Evolutionary conservation across 2,329 filamentous ascomycete genomes (phyloP).

Genomic region (Hypoxylon sp.): DNA sequence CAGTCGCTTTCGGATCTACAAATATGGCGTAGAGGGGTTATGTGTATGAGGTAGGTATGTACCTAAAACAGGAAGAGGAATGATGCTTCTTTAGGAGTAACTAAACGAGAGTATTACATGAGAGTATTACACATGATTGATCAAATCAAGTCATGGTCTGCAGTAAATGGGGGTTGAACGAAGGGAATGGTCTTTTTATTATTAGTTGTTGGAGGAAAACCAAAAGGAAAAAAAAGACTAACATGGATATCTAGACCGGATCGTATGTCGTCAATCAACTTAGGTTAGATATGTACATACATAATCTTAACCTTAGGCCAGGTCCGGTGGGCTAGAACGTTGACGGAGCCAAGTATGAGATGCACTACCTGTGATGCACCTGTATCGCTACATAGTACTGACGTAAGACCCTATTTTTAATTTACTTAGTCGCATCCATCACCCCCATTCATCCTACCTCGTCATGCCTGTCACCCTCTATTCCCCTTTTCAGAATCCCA

Average conservation of each 20-base stretch:
- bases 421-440: background rate
- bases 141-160: background rate
- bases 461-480: background rate
- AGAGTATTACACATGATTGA: background rate
- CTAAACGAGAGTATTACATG: slow-evolving; percentile 5
- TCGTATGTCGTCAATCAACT: slow-evolving; percentile 7
- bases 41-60: background rate
- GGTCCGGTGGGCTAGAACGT: background rate
- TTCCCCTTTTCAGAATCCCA: background rate
- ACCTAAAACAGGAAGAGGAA: slow-evolving; percentile 4
- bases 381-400: background rate
- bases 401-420: slow-evolving; percentile 7
- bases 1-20: slow-evolving; percentile 1
- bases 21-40: slow-evolving; percentile 13
- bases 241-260: background rate
- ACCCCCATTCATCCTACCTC: background rate
- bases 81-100: slow-evolving; percentile 6
- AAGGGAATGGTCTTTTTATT: background rate
- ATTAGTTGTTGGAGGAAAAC: background rate
- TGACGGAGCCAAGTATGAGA: background rate
- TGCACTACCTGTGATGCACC: background rate
- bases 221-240: background rate
- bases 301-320: background rate
- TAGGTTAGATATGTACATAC: background rate
- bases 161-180: background rate